Percentiles rank a stretch among this genome's conserved stretches.
These are phyloP conservation scores for Crithidia sp. DNA, from an alignment of 208 protist species.

Conservation along the genomic window DNA sequence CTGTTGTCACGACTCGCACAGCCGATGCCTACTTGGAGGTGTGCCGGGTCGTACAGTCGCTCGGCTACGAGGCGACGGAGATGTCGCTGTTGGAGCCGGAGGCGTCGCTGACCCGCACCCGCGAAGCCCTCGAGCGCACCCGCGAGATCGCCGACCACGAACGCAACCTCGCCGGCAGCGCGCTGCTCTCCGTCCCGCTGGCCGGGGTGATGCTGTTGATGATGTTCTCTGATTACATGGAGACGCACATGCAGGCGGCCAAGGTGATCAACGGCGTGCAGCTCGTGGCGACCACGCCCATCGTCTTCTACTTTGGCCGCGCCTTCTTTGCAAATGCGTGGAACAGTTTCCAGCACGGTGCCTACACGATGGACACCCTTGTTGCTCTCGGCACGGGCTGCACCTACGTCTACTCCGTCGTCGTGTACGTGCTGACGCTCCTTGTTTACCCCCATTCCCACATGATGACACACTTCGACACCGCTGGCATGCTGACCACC, in stretches of 20 bases:
- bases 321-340: slow-evolving; percentile 80
- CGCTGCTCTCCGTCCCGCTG: slow-evolving; percentile 70
- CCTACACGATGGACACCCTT: slow-evolving; percentile 91
- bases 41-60: slow-evolving; percentile 40
- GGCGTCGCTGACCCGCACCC: slow-evolving; percentile 35
- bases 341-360: slow-evolving; percentile 51
- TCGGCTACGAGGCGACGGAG: slow-evolving; percentile 48
- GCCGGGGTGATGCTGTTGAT: slow-evolving; percentile 74
- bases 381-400: slow-evolving; percentile 80
- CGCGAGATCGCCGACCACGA: slow-evolving; percentile 66
- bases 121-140: slow-evolving; percentile 63
- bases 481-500: slow-evolving; percentile 92
- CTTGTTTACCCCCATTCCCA: slow-evolving; percentile 20
- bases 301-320: slow-evolving; percentile 85
- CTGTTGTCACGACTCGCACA: slow-evolving; percentile 32
- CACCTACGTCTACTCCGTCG: slow-evolving; percentile 78
- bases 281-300: slow-evolving; percentile 66
- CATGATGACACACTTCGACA: slow-evolving; percentile 94
- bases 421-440: slow-evolving; percentile 49
- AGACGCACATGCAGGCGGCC: slow-evolving; percentile 26
- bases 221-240: slow-evolving; percentile 41
- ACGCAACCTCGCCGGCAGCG: slow-evolving; percentile 46
- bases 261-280: slow-evolving; percentile 58
- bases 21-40: slow-evolving; percentile 17
- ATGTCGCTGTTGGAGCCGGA: slow-evolving; percentile 18